A percentile compares a stretch with the other conserved stretches of the same genome.
These are phyloP conservation scores for Oenanthe sinensis DNA, from an alignment of 129 eudicot species.

Conservation along the genomic window DNA sequence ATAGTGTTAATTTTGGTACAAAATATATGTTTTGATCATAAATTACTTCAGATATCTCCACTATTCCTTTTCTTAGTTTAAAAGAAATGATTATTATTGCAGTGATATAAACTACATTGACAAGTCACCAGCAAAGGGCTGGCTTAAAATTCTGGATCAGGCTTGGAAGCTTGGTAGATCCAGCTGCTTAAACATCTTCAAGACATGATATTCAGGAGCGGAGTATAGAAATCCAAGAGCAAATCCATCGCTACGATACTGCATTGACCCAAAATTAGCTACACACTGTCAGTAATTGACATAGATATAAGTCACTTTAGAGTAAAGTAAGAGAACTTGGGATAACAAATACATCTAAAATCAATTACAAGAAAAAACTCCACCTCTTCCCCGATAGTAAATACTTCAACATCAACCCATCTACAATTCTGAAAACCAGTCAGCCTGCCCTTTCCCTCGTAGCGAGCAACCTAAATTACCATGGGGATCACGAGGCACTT, in stretches of 20 bases:
- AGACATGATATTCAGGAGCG: not conserved
- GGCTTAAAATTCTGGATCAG: not conserved
- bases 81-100: too few relatives aligned
- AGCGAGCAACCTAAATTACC: too few relatives aligned
- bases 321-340: not conserved
- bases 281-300: not conserved
- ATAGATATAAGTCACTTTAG: not conserved
- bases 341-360: not conserved
- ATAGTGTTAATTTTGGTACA: not conserved
- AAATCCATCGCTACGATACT: not conserved
- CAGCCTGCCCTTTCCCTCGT: not conserved
- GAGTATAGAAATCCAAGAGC: not conserved
- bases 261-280: not conserved
- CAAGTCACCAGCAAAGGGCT: not conserved
- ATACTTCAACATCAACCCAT: not conserved
- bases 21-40: too few relatives aligned
- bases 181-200: slow-evolving; percentile 3
- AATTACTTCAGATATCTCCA: not conserved
- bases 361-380: not conserved
- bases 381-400: not conserved
- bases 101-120: not conserved
- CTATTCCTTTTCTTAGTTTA: not conserved
- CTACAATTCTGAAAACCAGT: not conserved
- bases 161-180: not conserved
- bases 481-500: too few relatives aligned